Percentiles rank a stretch among this genome's conserved stretches.
Evolutionary conservation across 1,139 yeast genomes (phyloP).

Genomic region (Pichia sp.): DNA sequence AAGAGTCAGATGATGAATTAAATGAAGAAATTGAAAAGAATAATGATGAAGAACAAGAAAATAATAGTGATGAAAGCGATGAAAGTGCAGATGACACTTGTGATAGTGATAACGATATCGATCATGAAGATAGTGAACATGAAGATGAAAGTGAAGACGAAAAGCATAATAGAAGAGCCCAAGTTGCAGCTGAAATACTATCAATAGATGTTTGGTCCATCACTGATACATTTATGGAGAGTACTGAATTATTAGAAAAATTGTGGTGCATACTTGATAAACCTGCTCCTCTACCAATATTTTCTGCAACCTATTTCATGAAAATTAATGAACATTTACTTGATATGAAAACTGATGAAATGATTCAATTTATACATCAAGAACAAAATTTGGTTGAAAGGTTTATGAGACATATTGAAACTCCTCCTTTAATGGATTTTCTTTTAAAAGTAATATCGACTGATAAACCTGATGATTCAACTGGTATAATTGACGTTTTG

Average conservation of each 20-base stretch:
- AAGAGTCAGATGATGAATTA: constrained; percentile 5
- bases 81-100: constrained; percentile 28
- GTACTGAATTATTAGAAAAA: constrained; percentile 53
- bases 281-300: constrained; percentile 60
- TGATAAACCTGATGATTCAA: constrained; percentile 69
- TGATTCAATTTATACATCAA: constrained; percentile 63
- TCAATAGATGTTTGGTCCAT: constrained; percentile 94
- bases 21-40: neutral
- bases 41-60: constrained; percentile 18
- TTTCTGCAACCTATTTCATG: constrained; percentile 82
- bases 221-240: constrained; percentile 85
- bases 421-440: constrained; percentile 85
- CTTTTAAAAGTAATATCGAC: constrained; percentile 69
- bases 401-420: constrained; percentile 72
- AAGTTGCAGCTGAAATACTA: constrained; percentile 84
- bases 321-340: constrained; percentile 88
- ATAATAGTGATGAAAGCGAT: constrained; percentile 30
- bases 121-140: constrained; percentile 22
- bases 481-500: constrained; percentile 69
- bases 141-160: constrained; percentile 44
- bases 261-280: constrained; percentile 77
- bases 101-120: constrained; percentile 20
- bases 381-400: constrained; percentile 60
- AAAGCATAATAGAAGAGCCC: constrained; percentile 62
- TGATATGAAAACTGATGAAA: constrained; percentile 84